Conservation (phyloP, 164 flowering plant species). For the Buxus sempervirens region DNA sequence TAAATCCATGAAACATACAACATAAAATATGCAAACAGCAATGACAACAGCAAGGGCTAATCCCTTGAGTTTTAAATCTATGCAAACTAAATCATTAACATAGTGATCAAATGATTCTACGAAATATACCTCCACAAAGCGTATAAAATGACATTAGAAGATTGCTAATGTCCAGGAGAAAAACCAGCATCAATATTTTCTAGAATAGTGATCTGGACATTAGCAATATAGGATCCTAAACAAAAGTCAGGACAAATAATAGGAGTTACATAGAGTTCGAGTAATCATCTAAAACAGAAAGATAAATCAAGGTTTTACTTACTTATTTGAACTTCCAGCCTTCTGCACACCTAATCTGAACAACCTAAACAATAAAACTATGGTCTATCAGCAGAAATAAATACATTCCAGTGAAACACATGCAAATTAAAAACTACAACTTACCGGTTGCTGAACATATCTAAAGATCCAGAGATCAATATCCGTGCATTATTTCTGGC, state of each 20-base stretch:
- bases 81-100: too few relatives aligned
- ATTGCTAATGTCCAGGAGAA: background rate
- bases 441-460: slow-evolving; percentile 79
- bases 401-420: background rate
- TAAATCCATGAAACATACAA: too few relatives aligned
- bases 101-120: too few relatives aligned
- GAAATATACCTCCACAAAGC: too few relatives aligned
- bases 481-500: slow-evolving; percentile 96
- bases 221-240: background rate
- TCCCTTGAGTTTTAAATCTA: too few relatives aligned
- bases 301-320: slow-evolving; percentile 23
- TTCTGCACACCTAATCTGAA: slow-evolving; percentile 73
- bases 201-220: background rate
- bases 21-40: too few relatives aligned
- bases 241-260: background rate
- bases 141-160: too few relatives aligned
- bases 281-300: background rate
- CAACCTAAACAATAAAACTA: slow-evolving; percentile 42
- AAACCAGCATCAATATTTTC: background rate
- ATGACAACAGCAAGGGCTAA: too few relatives aligned
- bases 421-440: slow-evolving; percentile 6
- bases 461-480: slow-evolving; percentile 81
- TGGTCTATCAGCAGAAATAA: slow-evolving; percentile 1
- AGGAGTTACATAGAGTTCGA: background rate
- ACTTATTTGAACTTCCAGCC: slow-evolving; percentile 71